These are phyloP conservation scores for Irpex sp. DNA, from an alignment of 1,284 basidiomycete species.

Conservation along the genomic window DNA sequence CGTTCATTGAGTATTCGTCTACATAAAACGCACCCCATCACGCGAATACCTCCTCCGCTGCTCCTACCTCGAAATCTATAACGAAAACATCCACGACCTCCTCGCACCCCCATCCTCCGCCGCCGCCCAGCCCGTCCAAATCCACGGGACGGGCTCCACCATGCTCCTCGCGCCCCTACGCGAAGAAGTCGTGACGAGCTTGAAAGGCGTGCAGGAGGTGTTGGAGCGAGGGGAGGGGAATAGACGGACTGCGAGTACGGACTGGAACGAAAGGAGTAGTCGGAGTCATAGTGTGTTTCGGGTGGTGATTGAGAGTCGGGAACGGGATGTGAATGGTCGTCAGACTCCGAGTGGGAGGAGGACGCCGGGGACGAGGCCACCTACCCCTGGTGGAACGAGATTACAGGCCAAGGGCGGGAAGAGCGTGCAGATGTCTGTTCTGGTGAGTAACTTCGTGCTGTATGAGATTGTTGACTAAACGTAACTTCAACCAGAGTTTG, in stretches of 20 bases:
- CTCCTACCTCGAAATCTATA: conserved; percentile 96
- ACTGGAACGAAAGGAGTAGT: conserved; percentile 95
- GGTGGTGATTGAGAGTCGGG: conserved; percentile 80
- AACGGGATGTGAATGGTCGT: conserved; percentile 50
- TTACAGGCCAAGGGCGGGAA: conserved; percentile 70
- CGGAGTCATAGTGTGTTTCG: conserved; percentile 92
- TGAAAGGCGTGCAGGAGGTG: conserved; percentile 83
- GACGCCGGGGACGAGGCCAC: conserved; percentile 56
- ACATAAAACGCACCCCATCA: conserved; percentile 68
- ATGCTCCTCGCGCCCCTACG: conserved; percentile 70
- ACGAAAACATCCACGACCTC: conserved; percentile 88
- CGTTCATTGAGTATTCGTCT: no score
- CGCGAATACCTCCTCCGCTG: conserved; percentile 93
- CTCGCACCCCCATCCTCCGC: conserved; percentile 71
- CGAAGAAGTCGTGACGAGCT: conserved; percentile 89
- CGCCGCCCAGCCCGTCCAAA: conserved; percentile 61
- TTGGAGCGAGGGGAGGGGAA: conserved; percentile 85
- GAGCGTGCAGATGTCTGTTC: conserved; percentile 76
- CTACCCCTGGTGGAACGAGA: conserved; percentile 62
- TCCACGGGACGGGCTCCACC: conserved; percentile 59
- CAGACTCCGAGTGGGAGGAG: conserved; percentile 43
- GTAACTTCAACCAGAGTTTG: conserved; percentile 51
- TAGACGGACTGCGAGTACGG: conserved; percentile 89
- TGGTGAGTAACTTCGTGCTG: conserved; percentile 44
- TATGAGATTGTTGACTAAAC: background rate